Evolutionary conservation across 192 early-diverging fungal species (phyloP).

Genomic region (Ambispora gerdemannii): DNA sequence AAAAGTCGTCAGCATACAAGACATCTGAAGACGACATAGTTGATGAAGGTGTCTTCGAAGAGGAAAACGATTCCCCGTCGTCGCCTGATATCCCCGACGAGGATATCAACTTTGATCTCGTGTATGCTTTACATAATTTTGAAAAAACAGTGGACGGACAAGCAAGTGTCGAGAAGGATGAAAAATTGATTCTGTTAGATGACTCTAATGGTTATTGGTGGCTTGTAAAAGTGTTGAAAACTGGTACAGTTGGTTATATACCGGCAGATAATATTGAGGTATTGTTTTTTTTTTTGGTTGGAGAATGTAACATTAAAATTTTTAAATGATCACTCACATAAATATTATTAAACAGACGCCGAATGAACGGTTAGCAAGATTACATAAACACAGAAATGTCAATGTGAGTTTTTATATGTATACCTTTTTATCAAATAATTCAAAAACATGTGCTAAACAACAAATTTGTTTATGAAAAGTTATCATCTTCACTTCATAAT

Average conservation of each 20-base stretch:
- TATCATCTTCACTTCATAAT: constrained; percentile 25
- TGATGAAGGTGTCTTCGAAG: constrained; percentile 40
- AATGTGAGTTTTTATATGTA: constrained; percentile 49
- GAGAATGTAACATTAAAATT: too few relatives aligned
- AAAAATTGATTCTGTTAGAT: constrained; percentile 75
- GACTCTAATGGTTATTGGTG: constrained; percentile 87
- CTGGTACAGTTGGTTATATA: constrained; percentile 77
- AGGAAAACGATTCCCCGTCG: constrained; percentile 44
- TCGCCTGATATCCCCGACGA: constrained; percentile 50
- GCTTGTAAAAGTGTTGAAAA: constrained; percentile 67
- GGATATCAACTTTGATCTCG: constrained; percentile 71
- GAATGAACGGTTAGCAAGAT: constrained; percentile 70
- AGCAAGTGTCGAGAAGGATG: constrained; percentile 74
- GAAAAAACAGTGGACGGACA: constrained; percentile 82
- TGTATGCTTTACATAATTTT: constrained; percentile 86
- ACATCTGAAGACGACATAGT: constrained; percentile 35
- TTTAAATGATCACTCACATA: constrained; percentile 4
- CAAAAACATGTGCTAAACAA: not conserved
- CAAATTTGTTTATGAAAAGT: constrained; percentile 1
- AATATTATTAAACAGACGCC: constrained; percentile 53
- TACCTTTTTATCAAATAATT: not conserved
- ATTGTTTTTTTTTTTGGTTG: too few relatives aligned
- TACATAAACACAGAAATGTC: constrained; percentile 75
- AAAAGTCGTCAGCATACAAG: not conserved
- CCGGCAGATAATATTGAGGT: constrained; percentile 88